Percentiles rank a stretch among this genome's conserved stretches.
These are phyloP conservation scores for Aspergillus baeticus DNA, from an alignment of 495 filamentous ascomycete species.

Conservation along the genomic window DNA sequence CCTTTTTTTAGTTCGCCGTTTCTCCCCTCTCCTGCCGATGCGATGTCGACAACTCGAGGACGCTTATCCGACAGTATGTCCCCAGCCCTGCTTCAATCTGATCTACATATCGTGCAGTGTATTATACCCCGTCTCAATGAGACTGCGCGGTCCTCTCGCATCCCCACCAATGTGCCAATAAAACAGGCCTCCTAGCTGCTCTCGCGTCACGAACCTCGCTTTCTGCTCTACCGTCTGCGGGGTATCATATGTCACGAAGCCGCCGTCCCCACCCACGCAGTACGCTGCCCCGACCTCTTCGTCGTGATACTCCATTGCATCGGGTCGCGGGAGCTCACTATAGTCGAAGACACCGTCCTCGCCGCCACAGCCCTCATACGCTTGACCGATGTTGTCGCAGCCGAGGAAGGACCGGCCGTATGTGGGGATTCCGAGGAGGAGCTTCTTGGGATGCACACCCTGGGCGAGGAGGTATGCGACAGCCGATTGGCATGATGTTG, in stretches of 20 bases:
- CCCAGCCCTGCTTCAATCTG: not conserved
- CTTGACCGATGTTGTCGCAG: constrained; percentile 60
- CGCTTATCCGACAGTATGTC: not conserved
- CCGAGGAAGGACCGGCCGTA: constrained; percentile 82
- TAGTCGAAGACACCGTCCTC: constrained; percentile 86
- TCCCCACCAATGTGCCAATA: constrained; percentile 92
- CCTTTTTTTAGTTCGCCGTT: not conserved
- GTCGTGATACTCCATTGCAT: constrained; percentile 69
- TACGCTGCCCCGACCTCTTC: constrained; percentile 67
- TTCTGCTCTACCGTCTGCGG: constrained; percentile 82
- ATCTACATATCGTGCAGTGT: constrained; percentile 58
- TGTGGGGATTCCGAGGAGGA: constrained; percentile 76
- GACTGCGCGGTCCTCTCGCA: constrained; percentile 62
- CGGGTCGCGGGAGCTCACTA: constrained; percentile 68
- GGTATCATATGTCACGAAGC: constrained; percentile 86
- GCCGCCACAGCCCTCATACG: constrained; percentile 62
- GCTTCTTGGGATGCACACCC: constrained; percentile 70
- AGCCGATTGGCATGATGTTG: constrained; percentile 62
- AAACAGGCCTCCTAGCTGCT: constrained; percentile 78
- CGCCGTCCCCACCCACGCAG: constrained; percentile 78
- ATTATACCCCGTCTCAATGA: constrained; percentile 74
- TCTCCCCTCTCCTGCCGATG: not conserved
- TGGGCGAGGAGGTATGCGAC: constrained; percentile 64
- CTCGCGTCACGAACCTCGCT: constrained; percentile 73
- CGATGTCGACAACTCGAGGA: not conserved